Evolutionary conservation across 441 rosid genomes (phyloP).

Genomic region (Dalechampia spathulata): DNA sequence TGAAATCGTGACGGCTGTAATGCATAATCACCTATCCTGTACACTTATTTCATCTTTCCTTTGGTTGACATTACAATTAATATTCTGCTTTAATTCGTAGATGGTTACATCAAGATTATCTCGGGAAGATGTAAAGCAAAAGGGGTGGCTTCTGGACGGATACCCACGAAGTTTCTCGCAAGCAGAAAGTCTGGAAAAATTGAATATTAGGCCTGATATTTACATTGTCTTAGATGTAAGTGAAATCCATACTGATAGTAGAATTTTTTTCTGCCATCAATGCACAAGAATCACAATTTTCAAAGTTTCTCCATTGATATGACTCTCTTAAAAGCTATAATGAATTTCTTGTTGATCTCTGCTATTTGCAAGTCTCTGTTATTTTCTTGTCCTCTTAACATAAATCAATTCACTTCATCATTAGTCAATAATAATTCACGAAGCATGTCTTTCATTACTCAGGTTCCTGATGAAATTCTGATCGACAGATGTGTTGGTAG

Average conservation of each 20-base stretch:
- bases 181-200: constrained; percentile 66
- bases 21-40: constrained; percentile 9
- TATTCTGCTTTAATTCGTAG: constrained; percentile 28
- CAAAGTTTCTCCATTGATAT: no score
- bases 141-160: constrained; percentile 98
- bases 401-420: constrained; percentile 1
- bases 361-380: neutral
- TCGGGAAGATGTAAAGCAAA: constrained; percentile 58
- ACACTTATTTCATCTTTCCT: constrained; percentile 1
- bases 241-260: constrained; percentile 7
- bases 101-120: constrained; percentile 73
- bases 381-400: neutral
- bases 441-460: constrained; percentile 30
- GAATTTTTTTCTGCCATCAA: no score
- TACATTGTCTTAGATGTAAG: constrained; percentile 67
- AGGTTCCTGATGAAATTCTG: constrained; percentile 95
- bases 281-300: no score
- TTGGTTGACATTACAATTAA: constrained; percentile 1
- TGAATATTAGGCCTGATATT: constrained; percentile 68
- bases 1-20: constrained; percentile 75
- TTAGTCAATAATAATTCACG: constrained; percentile 13
- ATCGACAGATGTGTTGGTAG: constrained; percentile 91
- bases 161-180: constrained; percentile 71
- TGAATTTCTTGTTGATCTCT: no score
- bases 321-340: no score